Evolutionary conservation across 176 grass and related monocot genomes (phyloP), one percentile per base, ranked within the genome.

Genomic region (Dactylis glomerata): DNA sequence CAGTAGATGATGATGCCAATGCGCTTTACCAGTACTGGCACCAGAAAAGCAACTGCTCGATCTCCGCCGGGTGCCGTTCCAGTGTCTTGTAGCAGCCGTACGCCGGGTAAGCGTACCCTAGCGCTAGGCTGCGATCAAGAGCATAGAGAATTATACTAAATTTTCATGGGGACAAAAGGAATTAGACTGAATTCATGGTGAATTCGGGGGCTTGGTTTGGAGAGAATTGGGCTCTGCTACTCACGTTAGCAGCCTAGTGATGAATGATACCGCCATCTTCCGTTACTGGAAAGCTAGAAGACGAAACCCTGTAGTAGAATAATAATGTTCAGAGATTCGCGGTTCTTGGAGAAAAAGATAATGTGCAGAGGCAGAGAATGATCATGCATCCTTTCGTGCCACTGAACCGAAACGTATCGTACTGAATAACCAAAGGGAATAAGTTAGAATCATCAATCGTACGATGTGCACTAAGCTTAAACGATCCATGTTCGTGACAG

Each of bases 1-100:
- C 20, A 1, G n/a, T 5, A 8, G 41, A 44, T 31, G 16, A 10
- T 9, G 9, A 2, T 81, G n/a, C 30, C 68, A 17, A 37, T 69
- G 49, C 8, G 78, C 15, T 14, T 1, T 54, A 98, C 93, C 96
- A 95, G 27, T 98, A 98, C 77, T 94, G 87, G 45, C 89, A 94
- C 91, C 93, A 95, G 89, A 98, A 94, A 33, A 88, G 83, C 81
- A 98, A 62, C 80, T 79, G 78, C 34, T 91, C 96, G 23, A 88
- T 89, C 58, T 87, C 24, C 1, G 14, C 81, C 4, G 80, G 85
- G 34, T 81, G 56, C 85, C 85, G 46, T 78, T 98, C 86, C 81
- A 98, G 78, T 13, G 89, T 89, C 83, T 96, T 94, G 74, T 91
- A 95, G 91, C 96, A 98, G 75, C 75, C 23, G 62, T 98, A 94